These are phyloP conservation scores for Cercophora scortea DNA, from an alignment of 495 filamentous ascomycete genomes.

Conservation along the genomic window DNA sequence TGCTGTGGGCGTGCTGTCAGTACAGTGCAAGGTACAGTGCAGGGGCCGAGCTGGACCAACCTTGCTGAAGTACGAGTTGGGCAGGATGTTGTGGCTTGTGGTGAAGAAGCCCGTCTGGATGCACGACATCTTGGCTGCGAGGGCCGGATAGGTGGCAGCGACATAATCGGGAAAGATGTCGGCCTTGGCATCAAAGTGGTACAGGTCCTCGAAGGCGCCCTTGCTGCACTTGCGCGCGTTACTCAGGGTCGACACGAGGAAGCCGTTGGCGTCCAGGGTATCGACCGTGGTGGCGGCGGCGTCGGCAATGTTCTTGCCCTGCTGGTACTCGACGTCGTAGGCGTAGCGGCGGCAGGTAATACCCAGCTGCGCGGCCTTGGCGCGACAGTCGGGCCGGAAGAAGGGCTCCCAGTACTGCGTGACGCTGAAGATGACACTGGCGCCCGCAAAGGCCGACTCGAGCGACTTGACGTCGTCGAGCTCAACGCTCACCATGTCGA, in stretches of 20 bases:
- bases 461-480: slow-evolving; percentile 33
- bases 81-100: slow-evolving; percentile 30
- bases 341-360: slow-evolving; percentile 31
- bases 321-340: slow-evolving; percentile 40
- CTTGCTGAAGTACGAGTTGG: slow-evolving; percentile 29
- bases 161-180: slow-evolving; percentile 34
- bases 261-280: slow-evolving; percentile 36
- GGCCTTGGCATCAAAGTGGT: slow-evolving; percentile 39
- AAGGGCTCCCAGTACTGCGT: slow-evolving; percentile 46
- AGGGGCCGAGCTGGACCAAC: slow-evolving; percentile 4
- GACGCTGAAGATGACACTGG: slow-evolving; percentile 41
- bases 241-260: slow-evolving; percentile 38
- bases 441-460: slow-evolving; percentile 31
- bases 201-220: slow-evolving; percentile 30
- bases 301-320: slow-evolving; percentile 46
- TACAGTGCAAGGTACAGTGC: background rate
- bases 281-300: slow-evolving; percentile 38
- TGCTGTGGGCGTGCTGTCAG: slow-evolving; percentile 9
- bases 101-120: slow-evolving; percentile 40
- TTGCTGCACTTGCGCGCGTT: slow-evolving; percentile 26
- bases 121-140: slow-evolving; percentile 39
- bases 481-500: slow-evolving; percentile 36
- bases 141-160: slow-evolving; percentile 24
- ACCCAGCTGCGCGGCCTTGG: slow-evolving; percentile 13
- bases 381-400: slow-evolving; percentile 23